Evolutionary conservation across 108 stramenopile genomes (phyloP), one percentile per base, ranked within the genome.

Genomic region (Cyclotella sp.): DNA sequence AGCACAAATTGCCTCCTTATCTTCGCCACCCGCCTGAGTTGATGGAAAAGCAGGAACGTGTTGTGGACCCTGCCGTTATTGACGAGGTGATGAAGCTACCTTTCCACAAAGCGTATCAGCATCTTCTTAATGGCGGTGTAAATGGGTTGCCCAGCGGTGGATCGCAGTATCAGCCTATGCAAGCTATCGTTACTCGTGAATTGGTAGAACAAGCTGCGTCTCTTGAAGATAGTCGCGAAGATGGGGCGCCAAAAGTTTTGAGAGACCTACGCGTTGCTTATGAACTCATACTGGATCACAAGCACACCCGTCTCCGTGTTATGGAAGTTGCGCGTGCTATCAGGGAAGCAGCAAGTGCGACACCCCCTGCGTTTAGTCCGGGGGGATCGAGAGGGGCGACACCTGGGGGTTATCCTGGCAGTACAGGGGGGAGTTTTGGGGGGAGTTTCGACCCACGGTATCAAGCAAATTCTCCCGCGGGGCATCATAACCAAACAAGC

Each of bases 1-100:
- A 95, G 85, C 95, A 96, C 76, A 97, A 97, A 77, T 86, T 99
- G 5, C 99, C 99, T 26, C 95, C 93, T 11, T 99, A 99, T 82
- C 90, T 99, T 24, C 82, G 95, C 19, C 95, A 97, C 54, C 90
- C 95, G 44, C 98, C 98, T 12, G 96, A 96, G 77, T 70, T 93
- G 42, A 97, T 98, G 84, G 98, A 98, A 79, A 96, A 96, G 77
- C 94, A 96, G 71, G 98, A 97, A 81, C 89, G 91, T 21, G 87
- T 94, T 43, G 89, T 94, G 15, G 93, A 95, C 66, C 86, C 88
- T 57, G 92, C 95, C 63, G 95, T 96, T 16, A 95, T 97, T 83
- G 93, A 95, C 51, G 93, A 96, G 81, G 95, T 94, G 19, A 73
- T 93, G 88, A 89, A 91, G 70, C 86, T 95, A 30, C 95, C 94